Evolutionary conservation across 345 rosid genomes (phyloP).

Genomic region (Turnera subulata): DNA sequence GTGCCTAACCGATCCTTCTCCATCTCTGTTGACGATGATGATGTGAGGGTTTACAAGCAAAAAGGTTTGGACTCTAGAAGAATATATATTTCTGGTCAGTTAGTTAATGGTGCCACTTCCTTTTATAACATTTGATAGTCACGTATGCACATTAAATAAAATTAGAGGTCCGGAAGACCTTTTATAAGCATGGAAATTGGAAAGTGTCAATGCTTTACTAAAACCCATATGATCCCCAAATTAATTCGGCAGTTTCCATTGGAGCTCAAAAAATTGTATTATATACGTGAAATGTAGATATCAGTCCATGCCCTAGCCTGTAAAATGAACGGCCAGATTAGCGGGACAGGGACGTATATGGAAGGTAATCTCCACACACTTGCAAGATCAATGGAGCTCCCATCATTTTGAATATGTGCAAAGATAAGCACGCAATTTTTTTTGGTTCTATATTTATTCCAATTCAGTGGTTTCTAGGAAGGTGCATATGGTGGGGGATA

Average conservation of each 20-base stretch:
- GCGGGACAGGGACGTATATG: neutral
- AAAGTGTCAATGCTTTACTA: neutral
- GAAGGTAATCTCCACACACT: neutral
- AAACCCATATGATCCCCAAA: neutral
- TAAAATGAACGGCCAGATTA: no score
- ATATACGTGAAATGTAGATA: no score
- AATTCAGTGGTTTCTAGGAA: slow-evolving; percentile 36
- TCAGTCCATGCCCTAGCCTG: no score
- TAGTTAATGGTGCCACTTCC: no score
- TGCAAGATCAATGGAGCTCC: neutral
- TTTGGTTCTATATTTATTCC: neutral
- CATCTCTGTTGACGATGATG: slow-evolving; percentile 12
- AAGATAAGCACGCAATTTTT: neutral
- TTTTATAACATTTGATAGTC: neutral
- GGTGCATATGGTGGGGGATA: slow-evolving; percentile 23
- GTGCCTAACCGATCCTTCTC: slow-evolving; percentile 10
- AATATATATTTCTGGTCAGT: no score
- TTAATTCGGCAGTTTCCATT: neutral
- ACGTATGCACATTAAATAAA: neutral
- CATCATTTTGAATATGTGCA: neutral
- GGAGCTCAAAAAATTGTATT: neutral
- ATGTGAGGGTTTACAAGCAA: no score
- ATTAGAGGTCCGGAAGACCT: no score
- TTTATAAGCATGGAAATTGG: neutral
- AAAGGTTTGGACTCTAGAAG: no score